Evolutionary conservation across 495 filamentous ascomycete genomes (phyloP), one percentile per base, ranked within the genome.

Genomic region (Penicillium robsamsonii): DNA sequence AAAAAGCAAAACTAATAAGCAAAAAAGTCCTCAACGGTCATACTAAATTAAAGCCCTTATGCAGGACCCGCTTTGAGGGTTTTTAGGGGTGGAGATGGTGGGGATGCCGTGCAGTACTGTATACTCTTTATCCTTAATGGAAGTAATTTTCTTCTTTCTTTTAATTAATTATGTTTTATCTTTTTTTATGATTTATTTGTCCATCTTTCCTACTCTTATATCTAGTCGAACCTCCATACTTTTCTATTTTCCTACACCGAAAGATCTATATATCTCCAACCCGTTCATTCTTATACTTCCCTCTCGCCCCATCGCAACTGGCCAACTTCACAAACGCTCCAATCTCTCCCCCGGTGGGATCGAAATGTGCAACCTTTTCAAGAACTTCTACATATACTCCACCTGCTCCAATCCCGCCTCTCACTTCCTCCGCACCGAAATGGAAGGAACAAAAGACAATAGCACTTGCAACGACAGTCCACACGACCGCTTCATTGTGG

Each of bases 371-470:
- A 82, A 89, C 73, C 87, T 84, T 67, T 87, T 82, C 70, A 87
- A 86, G 62, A 89, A 87, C 70, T 89, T 84, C 66, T 89, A 89
- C 70, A 84, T 91, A 75, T 89, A 88, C 74, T 86, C 84, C 52
- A 77, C 78, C 20, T 91, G 88, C 62, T 71, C 77, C 38, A 82
- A 89, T 56, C 87, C 85, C 11, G 77, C 78, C 49, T 74, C 79
- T 15, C 88, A 91, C 70, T 87, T 89, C 69, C 81, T 88, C 63
- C 75, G 81, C 54, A 88, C 84, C 11, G 78, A 78, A 7, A 64
- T 85, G 46, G 88, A 91, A 57, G 86, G 85, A 33, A 79, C 73
- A 62, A 79, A 81, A 63, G 80, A 83, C 43, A 74, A 74, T 29
- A 77, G 79, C 50, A 31, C 50, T 20, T 90, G 87, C 62, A 59